phyloP scores from a whole-genome alignment of 768 basidiomycete genomes.

The Mycena venus region DNA sequence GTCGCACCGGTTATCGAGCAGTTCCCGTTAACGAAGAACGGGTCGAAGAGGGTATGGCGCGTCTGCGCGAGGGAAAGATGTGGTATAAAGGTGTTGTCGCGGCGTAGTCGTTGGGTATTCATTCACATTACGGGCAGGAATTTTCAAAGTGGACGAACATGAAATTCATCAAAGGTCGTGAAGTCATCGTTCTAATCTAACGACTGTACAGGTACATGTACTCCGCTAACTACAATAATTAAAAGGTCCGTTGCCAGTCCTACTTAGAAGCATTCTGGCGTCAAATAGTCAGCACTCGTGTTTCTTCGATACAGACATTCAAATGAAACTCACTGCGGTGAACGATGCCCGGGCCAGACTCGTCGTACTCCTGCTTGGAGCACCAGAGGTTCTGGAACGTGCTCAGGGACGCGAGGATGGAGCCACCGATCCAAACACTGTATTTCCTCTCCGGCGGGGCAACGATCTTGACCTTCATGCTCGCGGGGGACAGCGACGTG shows the following conservation, averaged over 20 bases:
- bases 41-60: constrained; percentile 29
- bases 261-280: constrained; percentile 38
- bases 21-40: constrained; percentile 45
- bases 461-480: constrained; percentile 75
- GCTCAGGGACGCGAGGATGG: constrained; percentile 32
- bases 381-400: constrained; percentile 37
- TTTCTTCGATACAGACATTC: neutral
- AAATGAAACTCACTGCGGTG: constrained; percentile 46
- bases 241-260: neutral
- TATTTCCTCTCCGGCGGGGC: constrained; percentile 80
- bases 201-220: constrained; percentile 22
- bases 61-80: constrained; percentile 14
- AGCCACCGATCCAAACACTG: constrained; percentile 50
- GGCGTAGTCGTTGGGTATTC: too few relatives aligned
- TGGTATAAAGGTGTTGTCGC: constrained; percentile 21
- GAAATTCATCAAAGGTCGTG: neutral
- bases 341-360: constrained; percentile 62
- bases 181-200: neutral
- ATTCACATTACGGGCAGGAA: too few relatives aligned
- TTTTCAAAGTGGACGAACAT: too few relatives aligned
- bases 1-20: constrained; percentile 44
- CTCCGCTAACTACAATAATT: constrained; percentile 19
- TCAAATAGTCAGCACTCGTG: neutral
- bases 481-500: constrained; percentile 72
- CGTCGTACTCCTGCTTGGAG: constrained; percentile 36